These are phyloP conservation scores for Hypoxylon sp. DNA, from an alignment of 2,329 filamentous ascomycete species.

Conservation along the genomic window DNA sequence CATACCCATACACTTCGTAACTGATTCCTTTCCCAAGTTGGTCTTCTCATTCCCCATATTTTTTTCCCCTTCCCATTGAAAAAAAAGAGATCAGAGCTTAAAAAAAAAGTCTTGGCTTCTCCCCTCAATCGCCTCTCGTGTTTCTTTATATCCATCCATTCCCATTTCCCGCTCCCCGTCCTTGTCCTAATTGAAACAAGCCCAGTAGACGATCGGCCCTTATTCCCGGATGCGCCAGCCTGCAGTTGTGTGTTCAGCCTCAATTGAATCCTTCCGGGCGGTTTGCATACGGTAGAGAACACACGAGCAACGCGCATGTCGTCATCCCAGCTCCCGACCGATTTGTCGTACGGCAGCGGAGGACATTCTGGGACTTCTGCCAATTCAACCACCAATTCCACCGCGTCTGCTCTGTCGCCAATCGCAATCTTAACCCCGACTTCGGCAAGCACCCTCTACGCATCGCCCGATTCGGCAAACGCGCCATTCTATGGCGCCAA, in stretches of 20 bases:
- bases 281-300: conserved; percentile 20
- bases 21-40: conserved; percentile 9
- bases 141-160: conserved; percentile 50
- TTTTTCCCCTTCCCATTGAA: conserved; percentile 19
- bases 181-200: conserved; percentile 47
- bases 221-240: conserved; percentile 46
- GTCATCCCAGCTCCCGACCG: conserved; percentile 51
- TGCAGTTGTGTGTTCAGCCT: conserved; percentile 42
- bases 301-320: conserved; percentile 48
- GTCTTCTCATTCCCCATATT: conserved; percentile 27
- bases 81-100: not conserved
- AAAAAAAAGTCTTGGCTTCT: conserved; percentile 47
- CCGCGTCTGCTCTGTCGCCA: conserved; percentile 46
- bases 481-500: conserved; percentile 50
- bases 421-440: conserved; percentile 49
- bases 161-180: conserved; percentile 43
- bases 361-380: conserved; percentile 40
- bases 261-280: conserved; percentile 43
- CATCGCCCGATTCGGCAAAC: conserved; percentile 50
- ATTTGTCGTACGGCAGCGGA: conserved; percentile 52
- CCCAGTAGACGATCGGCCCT: conserved; percentile 43
- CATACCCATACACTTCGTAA: conserved; percentile 16
- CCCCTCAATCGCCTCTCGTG: conserved; percentile 42
- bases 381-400: conserved; percentile 32
- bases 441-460: conserved; percentile 51